Evolutionary conservation across 805 yeast genomes (phyloP).

Genomic region (Saccharomyces paradoxus): DNA sequence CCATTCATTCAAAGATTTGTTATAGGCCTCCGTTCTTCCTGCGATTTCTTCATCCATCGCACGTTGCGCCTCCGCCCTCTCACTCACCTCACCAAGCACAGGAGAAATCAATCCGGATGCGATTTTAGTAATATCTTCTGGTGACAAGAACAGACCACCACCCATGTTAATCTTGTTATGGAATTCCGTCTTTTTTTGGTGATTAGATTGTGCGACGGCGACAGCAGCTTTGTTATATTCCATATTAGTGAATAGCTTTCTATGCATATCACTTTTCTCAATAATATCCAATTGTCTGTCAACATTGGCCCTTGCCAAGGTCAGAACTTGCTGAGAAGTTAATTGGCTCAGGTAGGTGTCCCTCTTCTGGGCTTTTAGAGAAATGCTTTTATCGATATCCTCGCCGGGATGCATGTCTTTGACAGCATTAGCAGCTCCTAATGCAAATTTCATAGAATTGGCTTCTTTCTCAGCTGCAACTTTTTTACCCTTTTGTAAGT

Average conservation of each 20-base stretch:
- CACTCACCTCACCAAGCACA: conserved; percentile 60
- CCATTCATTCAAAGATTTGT: conserved; percentile 34
- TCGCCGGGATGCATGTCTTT: conserved; percentile 33
- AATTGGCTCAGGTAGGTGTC: conserved; percentile 23
- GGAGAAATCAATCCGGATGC: conserved; percentile 77
- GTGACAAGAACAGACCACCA: conserved; percentile 74
- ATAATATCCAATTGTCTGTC: conserved; percentile 34
- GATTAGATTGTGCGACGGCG: conserved; percentile 63
- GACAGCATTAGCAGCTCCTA: conserved; percentile 35
- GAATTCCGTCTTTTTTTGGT: conserved; percentile 45
- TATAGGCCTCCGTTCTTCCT: conserved; percentile 31
- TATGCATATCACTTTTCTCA: conserved; percentile 34
- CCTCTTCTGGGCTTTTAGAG: conserved; percentile 11
- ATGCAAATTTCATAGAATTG: conserved; percentile 31
- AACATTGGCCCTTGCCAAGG: conserved; percentile 47
- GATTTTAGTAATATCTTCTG: conserved; percentile 64
- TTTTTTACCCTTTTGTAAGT: conserved; percentile 20
- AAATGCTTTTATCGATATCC: conserved; percentile 29
- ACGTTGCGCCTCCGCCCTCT: conserved; percentile 64
- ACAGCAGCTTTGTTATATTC: conserved; percentile 66
- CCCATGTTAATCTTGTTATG: conserved; percentile 67
- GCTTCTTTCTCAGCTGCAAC: conserved; percentile 68
- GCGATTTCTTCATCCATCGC: conserved; percentile 40
- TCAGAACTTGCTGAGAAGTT: conserved; percentile 35
- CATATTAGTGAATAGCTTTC: conserved; percentile 33